Base-by-base conservation (phyloP, 805 yeast genomes). In the Naumovozyma castellii region DNA sequence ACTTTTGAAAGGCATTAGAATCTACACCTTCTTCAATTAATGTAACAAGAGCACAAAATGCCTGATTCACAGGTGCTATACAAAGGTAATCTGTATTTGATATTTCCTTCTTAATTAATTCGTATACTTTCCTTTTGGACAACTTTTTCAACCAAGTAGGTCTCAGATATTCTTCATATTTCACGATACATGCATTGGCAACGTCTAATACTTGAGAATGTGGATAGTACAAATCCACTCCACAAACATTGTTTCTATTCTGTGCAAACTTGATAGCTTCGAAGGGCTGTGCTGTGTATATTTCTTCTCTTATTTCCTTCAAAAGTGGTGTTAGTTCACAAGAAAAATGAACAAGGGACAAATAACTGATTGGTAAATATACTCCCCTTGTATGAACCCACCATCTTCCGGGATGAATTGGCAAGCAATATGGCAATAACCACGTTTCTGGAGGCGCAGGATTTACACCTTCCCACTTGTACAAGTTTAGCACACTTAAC, bases 331-430 rank as follows among this genome's bases (percentile, higher is more conserved):
- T 81, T 39, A 81, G 50, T 4, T 70, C 73, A 51, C 86, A 80
- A 40, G 69, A 65, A 29, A 71, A 66, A 41, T 65, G 64, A 22
- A 72, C 68, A 36, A 84, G 66, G 12, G 82, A 76, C 6, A 92
- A 57, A 57, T 90, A 92, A 14, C 96, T 90, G 51, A 90, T 65
- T 0, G 97, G 88, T 27, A 84, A 60, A 53, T 88, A 92, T 17
- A 92, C 84, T 1, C 92, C 95, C 41, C 99, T 69, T 0, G 97
- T 88, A 55, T 92, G 99, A 17, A 90, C 96, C 99, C 99, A 92
- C 98, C 97, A 92, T 56, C 84, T 74, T 28, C 88, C 94, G 1
- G 99, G 98, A 55, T 92, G 97, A 32, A 87, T 68, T 0, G 95
- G 94, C 2, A 81, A 53, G 36, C 69, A 56, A 45, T 86, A 84